Base-by-base conservation (phyloP, 176 grass and related monocot species). In the Juncus effusus region DNA sequence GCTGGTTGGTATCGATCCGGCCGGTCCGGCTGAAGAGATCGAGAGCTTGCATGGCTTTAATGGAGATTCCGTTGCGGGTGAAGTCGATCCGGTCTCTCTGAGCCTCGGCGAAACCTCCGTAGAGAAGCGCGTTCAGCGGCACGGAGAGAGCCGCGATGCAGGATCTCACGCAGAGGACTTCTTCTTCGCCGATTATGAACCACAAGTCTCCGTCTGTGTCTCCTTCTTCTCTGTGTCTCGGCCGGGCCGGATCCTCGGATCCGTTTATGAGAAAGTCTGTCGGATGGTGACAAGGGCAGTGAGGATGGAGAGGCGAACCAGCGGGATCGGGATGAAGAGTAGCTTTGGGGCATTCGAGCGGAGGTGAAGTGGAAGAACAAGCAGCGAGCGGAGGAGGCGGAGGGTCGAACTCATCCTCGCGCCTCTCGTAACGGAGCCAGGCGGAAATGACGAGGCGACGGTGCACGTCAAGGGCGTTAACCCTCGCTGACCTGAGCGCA, bases 51-150 rank as follows among this genome's bases (percentile, higher is more conserved):
- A 99, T 89, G 9, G 85, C 88, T 28, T 73, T 63, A 47, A 63
- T 19, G 16, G 94, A 62, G 75, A 99, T 93, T 51, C 88, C 88
- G 59, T 93, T 87, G 42, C 61, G 85, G 61, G 78, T 74, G 61
- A 99, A 99, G 51, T 84, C 85, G 42, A 99, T 99, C 54, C 56
- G 94, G 45, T 93, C 83, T 36, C 88, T 85, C 3, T 62, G 72
- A 37, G 94, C 83, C 75, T 99, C 94, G 4, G 85, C 88, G 70
- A 99, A 99, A 54, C 88, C 82, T n/a, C 88, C 94, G 56, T 89
- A 99, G 36, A 99, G 88, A 53, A 99, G 75, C 12, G 94, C 83
- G 75, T 73, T 84, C 72, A 99, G 78, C 42, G 94, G 88, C 75
- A 80, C 86, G 1, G 85, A 89, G 54, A 99, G 80, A 16, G 76